phyloP scores from a whole-genome alignment of 73 alveolate genomes.

The Stentor roeselii region DNA sequence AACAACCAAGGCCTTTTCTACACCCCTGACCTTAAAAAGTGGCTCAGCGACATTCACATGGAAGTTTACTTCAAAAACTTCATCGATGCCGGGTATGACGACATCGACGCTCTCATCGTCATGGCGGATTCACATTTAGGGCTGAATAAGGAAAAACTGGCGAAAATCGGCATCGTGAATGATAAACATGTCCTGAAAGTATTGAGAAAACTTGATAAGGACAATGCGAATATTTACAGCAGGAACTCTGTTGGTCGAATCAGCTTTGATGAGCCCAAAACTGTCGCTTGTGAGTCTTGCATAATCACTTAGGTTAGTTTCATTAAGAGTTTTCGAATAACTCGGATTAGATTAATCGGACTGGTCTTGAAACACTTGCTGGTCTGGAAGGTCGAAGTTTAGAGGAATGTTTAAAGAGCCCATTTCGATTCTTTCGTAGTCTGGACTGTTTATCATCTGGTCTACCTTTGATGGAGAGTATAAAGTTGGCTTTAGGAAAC shows the following conservation, averaged over 20 bases:
- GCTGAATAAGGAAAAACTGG: constrained; percentile 1
- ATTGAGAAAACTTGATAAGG: not conserved
- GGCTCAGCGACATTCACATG: not conserved
- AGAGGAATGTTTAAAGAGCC: too few species aligned
- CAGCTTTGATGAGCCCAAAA: not conserved
- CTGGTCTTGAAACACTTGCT: too few species aligned
- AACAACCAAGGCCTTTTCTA: not conserved
- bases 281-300: constrained; percentile 9
- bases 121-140: not conserved
- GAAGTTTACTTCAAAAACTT: not conserved
- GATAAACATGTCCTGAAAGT: not conserved
- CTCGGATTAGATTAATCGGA: too few species aligned
- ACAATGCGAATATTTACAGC: not conserved
- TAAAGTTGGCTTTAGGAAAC: too few species aligned
- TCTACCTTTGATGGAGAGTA: too few species aligned
- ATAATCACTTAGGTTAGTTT: too few species aligned
- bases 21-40: not conserved
- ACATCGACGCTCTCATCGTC: not conserved
- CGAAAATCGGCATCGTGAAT: not conserved
- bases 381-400: too few species aligned
- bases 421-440: too few species aligned
- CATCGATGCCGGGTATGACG: constrained; percentile 28
- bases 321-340: too few species aligned
- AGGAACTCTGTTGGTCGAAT: not conserved
- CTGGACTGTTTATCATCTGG: too few species aligned